Evolutionary conservation across 306 rosid species (phyloP), one percentile per base, ranked within the genome.

Genomic region (Gynostemma pentaphyllum): DNA sequence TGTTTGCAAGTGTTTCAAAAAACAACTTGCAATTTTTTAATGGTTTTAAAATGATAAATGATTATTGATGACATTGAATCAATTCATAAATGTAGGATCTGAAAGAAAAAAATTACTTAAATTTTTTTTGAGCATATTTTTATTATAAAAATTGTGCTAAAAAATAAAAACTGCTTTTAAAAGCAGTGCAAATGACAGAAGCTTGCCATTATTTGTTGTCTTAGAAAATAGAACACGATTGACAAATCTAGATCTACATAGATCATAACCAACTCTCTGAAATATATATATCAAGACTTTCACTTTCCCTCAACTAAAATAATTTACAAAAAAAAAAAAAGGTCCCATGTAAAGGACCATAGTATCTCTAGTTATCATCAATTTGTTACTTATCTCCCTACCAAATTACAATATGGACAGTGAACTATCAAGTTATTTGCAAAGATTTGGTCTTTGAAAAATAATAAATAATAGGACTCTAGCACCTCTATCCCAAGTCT

Each of bases 351-450:
- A 50, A 61, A 61, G 50, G 36, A 61, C 66, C 34, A 34, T 56
- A 24, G 51, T 14, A 41, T 39, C 49, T 14, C 37, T 64, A 13
- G 28, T 18, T 21, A 48, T 47, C 69, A 48, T 47, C 69, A 45
- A 30, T 48, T 36, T 29, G 46, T 32, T 66, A 66, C 57, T 34
- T 23, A 32, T 62, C 75, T 67, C 72, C 70, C 82, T 72, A 74
- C 45, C 67, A 69, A 69, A 70, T 70, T 83, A 79, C 87, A 70
- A 24, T 86, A 89, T 83, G 70, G 63, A 81, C 81, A 81, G 54
- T 66, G 28, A 39, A 45, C 52, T 71, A 46, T 26, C 13, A 46
- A 60, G 64, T 71, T 65, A 51, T 71, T 24, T 45, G 59, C 36
- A 45, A 49, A 41, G 18, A 27, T 64, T 36, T 42, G 52, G 21